A percentile compares a stretch with the other conserved stretches of the same genome.
These are phyloP conservation scores for Fraxinus ornus DNA, from an alignment of 305 asterid genomes.

Conservation along the genomic window DNA sequence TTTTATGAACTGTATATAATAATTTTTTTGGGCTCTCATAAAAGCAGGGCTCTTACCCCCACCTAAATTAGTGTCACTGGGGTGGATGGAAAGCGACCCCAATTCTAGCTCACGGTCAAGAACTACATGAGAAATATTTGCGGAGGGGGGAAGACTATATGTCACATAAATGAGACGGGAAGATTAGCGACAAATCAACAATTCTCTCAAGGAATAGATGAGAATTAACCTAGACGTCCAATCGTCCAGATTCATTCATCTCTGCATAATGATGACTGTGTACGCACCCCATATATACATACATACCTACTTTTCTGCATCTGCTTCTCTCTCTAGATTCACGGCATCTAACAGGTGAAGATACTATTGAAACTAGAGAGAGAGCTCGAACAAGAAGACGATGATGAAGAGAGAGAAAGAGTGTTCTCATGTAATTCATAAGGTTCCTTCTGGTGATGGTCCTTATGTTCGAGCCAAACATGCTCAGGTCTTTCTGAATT, in stretches of 20 bases:
- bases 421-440: constrained; percentile 51
- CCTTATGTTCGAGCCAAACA: constrained; percentile 82
- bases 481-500: constrained; percentile 51
- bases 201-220: not conserved
- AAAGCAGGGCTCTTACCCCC: not conserved
- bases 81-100: too few relatives aligned
- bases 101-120: too few relatives aligned
- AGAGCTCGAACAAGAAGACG: constrained; percentile 6
- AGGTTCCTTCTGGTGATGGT: constrained; percentile 86
- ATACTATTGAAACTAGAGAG: not conserved
- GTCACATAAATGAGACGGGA: not conserved
- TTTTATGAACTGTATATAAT: too few relatives aligned
- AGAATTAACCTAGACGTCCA: constrained; percentile 16
- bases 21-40: too few relatives aligned
- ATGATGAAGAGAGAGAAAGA: constrained; percentile 33
- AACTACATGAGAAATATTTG: too few relatives aligned
- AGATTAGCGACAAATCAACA: not conserved
- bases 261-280: not conserved
- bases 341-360: not conserved
- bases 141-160: not conserved
- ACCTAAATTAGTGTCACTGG: too few relatives aligned
- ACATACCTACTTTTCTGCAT: not conserved
- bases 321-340: not conserved
- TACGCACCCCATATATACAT: not conserved
- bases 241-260: constrained; percentile 19